phyloP scores from a whole-genome alignment of 768 basidiomycete genomes.

The Lentinula sp. region DNA sequence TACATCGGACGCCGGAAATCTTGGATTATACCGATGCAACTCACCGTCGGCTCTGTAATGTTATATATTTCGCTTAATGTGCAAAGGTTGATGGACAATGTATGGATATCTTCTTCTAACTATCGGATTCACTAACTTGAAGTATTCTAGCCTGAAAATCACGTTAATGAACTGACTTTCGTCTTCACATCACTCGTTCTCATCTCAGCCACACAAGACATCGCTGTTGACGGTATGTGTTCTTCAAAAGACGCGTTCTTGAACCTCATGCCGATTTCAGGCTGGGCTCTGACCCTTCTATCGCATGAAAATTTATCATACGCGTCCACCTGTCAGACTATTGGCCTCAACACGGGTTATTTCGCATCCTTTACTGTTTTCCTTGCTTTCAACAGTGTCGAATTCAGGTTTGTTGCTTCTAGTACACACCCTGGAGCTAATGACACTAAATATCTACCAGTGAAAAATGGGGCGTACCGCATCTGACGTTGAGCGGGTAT shows the following conservation, averaged over 20 bases:
- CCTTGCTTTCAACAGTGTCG: constrained; percentile 91
- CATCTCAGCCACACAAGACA: constrained; percentile 96
- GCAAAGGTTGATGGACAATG: constrained; percentile 72
- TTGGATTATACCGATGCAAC: constrained; percentile 98
- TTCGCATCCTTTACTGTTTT: constrained; percentile 97
- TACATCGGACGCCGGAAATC: constrained; percentile 92
- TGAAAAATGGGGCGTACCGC: constrained; percentile 71
- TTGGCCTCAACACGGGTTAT: constrained; percentile 93
- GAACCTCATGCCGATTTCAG: constrained; percentile 24
- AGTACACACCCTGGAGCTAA: too few species aligned
- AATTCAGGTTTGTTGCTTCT: constrained; percentile 61
- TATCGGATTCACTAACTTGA: background rate
- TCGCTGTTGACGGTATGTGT: constrained; percentile 82
- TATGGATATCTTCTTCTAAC: constrained; percentile 24
- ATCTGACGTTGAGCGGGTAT: constrained; percentile 69
- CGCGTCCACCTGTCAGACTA: constrained; percentile 97
- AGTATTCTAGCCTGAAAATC: constrained; percentile 62
- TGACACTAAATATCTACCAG: constrained; percentile 27
- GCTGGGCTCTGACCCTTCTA: constrained; percentile 78
- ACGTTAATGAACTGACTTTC: constrained; percentile 71
- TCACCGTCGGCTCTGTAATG: constrained; percentile 82
- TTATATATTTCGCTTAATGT: constrained; percentile 70
- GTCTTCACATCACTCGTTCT: constrained; percentile 88
- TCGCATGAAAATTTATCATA: constrained; percentile 94
- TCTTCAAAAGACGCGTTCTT: constrained; percentile 12